Evolutionary conservation across 129 eudicot species (phyloP).

Genomic region (Centella asiatica): DNA sequence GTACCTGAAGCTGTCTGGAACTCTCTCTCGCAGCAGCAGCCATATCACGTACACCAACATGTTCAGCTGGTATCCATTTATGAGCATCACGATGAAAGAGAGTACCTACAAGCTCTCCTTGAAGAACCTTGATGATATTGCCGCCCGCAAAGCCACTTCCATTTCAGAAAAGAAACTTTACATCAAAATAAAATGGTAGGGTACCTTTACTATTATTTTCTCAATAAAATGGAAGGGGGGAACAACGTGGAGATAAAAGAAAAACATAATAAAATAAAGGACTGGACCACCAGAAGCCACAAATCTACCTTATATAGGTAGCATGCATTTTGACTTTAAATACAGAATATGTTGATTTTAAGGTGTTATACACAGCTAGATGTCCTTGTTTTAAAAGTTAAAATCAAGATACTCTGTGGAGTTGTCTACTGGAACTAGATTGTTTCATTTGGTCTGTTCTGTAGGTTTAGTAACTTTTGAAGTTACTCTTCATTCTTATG

Average conservation of each 20-base stretch:
- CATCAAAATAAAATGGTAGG: neutral
- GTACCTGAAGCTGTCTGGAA: conserved; percentile 82
- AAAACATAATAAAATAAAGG: too few relatives aligned
- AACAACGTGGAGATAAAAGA: too few relatives aligned
- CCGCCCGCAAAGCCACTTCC: conserved; percentile 64
- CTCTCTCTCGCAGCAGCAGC: conserved; percentile 87
- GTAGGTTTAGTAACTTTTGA: too few relatives aligned
- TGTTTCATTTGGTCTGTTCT: too few relatives aligned
- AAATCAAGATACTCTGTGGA: too few relatives aligned
- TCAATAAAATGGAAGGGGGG: neutral
- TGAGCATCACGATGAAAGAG: conserved; percentile 80
- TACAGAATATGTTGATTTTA: neutral
- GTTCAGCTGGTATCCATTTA: conserved; percentile 47
- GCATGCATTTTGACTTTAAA: neutral
- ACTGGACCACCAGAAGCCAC: neutral
- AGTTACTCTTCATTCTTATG: too few relatives aligned
- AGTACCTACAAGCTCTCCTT: conserved; percentile 63
- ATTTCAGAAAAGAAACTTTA: neutral
- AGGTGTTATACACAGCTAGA: too few relatives aligned
- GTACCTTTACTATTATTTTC: neutral
- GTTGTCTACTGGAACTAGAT: too few relatives aligned
- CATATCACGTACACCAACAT: conserved; percentile 63
- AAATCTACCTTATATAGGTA: neutral
- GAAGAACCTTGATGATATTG: conserved; percentile 56
- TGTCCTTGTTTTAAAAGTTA: neutral